Evolutionary conservation across 2,329 filamentous ascomycete genomes (phyloP), one percentile per base, ranked within the genome.

Genomic region (Alternaria panax): DNA sequence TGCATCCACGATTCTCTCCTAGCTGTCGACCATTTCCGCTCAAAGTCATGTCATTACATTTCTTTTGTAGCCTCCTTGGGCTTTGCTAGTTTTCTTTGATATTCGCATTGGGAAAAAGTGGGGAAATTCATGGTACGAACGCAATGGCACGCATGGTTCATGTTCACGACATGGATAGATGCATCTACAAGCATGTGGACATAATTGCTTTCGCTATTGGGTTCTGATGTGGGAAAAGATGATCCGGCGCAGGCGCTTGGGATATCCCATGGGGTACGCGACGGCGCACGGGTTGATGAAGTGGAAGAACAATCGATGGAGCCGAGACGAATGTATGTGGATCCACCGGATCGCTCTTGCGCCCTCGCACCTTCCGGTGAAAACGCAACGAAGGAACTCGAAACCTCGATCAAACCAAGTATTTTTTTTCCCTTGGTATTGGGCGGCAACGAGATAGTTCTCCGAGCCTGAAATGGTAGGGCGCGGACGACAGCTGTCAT

Each of bases 201-300:
- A 67, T 64, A 53, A 45, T 66, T 74, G 59, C 64, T 75, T 73
- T 73, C 70, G 60, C 59, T 62, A 55, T 60, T 56, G 60, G 63
- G 55, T 46, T 43, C 47, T 75, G 70, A 73, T 72, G 65, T 54
- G 56, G 55, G 59, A 45, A 59, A 47, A 53, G 61, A 61, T 48
- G 55, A 60, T 57, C 68, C 63, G 65, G 68, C 70, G 75, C 75
- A 56, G 75, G 75, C 75, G 68, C 69, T 68, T 74, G 72, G 66
- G 60, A 54, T 62, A 58, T 50, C 50, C 41, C 22, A 59, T 55
- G 52, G 56, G 60, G 60, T 60, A 58, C 64, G 67, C 60, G 66
- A 74, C 74, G 69, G 75, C 68, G 61, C 62, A 64, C 54, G 64
- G 43, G 59, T 50, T 66, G 58, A 65, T 59, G 69, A 60, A 62